Percentiles rank a stretch among this genome's conserved stretches.
phyloP scores from a whole-genome alignment of 2,329 filamentous ascomycete genomes.

The Verticillium isaacii region DNA sequence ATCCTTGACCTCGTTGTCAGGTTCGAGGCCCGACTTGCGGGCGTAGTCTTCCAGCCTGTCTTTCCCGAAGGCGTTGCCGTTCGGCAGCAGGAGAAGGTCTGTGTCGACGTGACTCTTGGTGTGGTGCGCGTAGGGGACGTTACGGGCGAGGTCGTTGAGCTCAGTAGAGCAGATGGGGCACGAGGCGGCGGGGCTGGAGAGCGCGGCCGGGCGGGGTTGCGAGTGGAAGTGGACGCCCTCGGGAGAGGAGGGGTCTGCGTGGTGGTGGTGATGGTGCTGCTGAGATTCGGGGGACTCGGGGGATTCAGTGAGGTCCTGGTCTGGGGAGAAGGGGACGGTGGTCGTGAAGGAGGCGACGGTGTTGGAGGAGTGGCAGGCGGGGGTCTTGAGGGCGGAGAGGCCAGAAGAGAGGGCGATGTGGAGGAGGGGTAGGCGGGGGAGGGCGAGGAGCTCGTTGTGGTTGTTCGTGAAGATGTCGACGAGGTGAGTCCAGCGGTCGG shows the following conservation, averaged over 20 bases:
- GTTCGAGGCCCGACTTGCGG: constrained; percentile 67
- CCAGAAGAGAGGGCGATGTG: constrained; percentile 89
- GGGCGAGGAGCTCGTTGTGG: constrained; percentile 78
- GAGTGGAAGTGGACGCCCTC: constrained; percentile 5
- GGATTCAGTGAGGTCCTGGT: background rate
- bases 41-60: constrained; percentile 71
- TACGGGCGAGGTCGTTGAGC: constrained; percentile 82
- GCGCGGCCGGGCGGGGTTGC: background rate
- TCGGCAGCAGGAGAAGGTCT: constrained; percentile 82
- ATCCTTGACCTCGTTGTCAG: constrained; percentile 65
- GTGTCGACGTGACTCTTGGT: constrained; percentile 89
- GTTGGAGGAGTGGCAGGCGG: constrained; percentile 71
- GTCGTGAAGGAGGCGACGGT: constrained; percentile 26
- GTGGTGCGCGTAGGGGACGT: constrained; percentile 92
- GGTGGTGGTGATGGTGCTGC: constrained; percentile 15
- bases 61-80: constrained; percentile 78
- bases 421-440: constrained; percentile 78
- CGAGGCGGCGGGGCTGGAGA: constrained; percentile 7
- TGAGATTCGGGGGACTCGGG: constrained; percentile 3
- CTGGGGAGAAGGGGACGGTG: background rate
- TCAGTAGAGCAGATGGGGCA: constrained; percentile 97
- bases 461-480: constrained; percentile 78
- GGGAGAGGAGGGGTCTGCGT: constrained; percentile 16
- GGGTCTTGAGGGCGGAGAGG: constrained; percentile 91
- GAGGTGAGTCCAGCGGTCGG: constrained; percentile 68